phyloP scores from a whole-genome alignment of 345 rosid genomes.

The Cardamine resedifolia region DNA sequence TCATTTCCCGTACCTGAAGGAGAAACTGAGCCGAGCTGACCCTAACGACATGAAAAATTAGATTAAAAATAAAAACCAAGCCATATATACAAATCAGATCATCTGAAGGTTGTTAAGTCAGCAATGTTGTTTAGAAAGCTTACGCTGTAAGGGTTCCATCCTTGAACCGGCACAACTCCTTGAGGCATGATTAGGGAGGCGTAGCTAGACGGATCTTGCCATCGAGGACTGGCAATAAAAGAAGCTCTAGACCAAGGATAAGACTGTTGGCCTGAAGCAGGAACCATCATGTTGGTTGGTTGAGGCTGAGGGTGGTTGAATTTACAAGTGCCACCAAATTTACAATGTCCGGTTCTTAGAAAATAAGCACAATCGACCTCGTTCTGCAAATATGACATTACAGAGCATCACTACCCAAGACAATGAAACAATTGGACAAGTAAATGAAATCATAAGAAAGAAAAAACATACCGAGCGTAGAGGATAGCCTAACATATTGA shows the following conservation, averaged over 20 bases:
- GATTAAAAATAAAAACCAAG: background rate
- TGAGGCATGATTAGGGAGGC: conserved; percentile 83
- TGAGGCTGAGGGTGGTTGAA: conserved; percentile 98
- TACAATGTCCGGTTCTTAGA: conserved; percentile 96
- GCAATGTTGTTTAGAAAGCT: conserved; percentile 32
- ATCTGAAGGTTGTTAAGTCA: background rate
- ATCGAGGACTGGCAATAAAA: conserved; percentile 85
- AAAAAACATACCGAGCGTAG: conserved; percentile 66
- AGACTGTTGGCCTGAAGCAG: conserved; percentile 74
- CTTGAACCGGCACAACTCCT: conserved; percentile 86
- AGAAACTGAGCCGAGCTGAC: conserved; percentile 81
- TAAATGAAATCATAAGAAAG: background rate
- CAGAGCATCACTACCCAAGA: background rate
- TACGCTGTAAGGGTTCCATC: conserved; percentile 91
- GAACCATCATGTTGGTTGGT: conserved; percentile 83
- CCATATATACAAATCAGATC: background rate
- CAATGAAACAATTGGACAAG: background rate
- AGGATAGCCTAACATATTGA: conserved; percentile 92
- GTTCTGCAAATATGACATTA: conserved; percentile 48
- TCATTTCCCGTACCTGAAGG: conserved; percentile 71
- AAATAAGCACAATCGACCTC: conserved; percentile 92
- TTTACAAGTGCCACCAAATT: conserved; percentile 91
- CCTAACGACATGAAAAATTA: conserved; percentile 43
- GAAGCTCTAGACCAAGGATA: conserved; percentile 94
- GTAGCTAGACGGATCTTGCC: conserved; percentile 93